phyloP scores from a whole-genome alignment of 164 flowering plant species.

The Annona cherimola region DNA sequence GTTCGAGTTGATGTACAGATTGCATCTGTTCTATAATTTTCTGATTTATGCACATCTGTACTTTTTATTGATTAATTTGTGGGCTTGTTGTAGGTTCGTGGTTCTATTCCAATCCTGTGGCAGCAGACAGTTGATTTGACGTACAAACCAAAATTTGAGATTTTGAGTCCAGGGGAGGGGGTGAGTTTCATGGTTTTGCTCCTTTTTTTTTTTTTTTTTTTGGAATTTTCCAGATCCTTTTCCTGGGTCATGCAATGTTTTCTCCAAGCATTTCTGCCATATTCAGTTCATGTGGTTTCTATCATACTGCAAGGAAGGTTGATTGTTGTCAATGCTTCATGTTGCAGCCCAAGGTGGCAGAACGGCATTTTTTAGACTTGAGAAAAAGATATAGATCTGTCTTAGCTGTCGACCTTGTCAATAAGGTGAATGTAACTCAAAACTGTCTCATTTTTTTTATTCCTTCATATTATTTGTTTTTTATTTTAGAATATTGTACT shows the following conservation, averaged over 20 bases:
- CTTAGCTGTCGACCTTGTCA: conserved; percentile 86
- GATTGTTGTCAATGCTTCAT: not conserved
- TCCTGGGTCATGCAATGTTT: too few relatives aligned
- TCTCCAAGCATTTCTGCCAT: not conserved
- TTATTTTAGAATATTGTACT: not conserved
- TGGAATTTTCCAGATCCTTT: not conserved
- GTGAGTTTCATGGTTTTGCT: conserved; percentile 44
- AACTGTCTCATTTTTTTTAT: not conserved
- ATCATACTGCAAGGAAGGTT: conserved; percentile 2
- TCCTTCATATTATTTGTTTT: not conserved
- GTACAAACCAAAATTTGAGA: conserved; percentile 90
- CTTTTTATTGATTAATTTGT: not conserved
- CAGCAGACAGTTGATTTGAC: conserved; percentile 95
- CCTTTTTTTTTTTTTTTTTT: not conserved
- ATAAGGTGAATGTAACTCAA: conserved; percentile 47
- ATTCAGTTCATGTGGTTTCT: not conserved
- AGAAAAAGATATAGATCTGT: conserved; percentile 86
- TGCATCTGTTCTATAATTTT: not conserved
- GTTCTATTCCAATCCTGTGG: conserved; percentile 93
- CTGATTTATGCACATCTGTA: not conserved
- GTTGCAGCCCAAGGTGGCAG: conserved; percentile 78
- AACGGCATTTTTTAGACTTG: conserved; percentile 86
- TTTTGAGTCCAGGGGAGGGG: conserved; percentile 79
- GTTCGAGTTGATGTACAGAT: too few relatives aligned
- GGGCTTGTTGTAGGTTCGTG: conserved; percentile 57